Conservation (phyloP, 495 filamentous ascomycete species). For the Neurospora sp. region DNA sequence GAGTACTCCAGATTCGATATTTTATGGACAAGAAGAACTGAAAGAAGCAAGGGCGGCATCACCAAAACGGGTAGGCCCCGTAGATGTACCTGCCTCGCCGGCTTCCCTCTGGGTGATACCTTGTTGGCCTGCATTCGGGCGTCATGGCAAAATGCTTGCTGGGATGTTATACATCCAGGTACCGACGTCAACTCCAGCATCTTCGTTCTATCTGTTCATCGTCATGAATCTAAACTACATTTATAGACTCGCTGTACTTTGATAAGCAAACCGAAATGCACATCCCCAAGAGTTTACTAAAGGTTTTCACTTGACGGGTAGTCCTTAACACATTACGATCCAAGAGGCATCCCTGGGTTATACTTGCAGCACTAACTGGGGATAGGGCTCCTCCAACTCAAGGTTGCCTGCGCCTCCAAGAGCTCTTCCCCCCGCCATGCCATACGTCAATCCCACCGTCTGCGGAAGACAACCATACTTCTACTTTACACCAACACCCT, state of each 20-base stretch:
- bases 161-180: background rate
- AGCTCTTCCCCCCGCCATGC: constrained; percentile 7
- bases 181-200: background rate
- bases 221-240: background rate
- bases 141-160: background rate
- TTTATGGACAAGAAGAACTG: background rate
- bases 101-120: background rate
- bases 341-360: background rate
- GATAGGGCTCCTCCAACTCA: background rate
- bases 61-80: background rate
- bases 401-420: background rate
- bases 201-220: background rate
- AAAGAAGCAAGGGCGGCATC: background rate
- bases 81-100: background rate
- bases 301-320: background rate
- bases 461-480: background rate
- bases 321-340: background rate
- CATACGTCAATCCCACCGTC: constrained; percentile 11
- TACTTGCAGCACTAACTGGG: background rate
- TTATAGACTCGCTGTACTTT: background rate
- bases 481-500: background rate
- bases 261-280: background rate
- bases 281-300: background rate
- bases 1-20: background rate
- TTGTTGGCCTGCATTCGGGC: background rate